Conservation (phyloP, 177 flowering plant species). For the Vitis hybrid region DNA sequence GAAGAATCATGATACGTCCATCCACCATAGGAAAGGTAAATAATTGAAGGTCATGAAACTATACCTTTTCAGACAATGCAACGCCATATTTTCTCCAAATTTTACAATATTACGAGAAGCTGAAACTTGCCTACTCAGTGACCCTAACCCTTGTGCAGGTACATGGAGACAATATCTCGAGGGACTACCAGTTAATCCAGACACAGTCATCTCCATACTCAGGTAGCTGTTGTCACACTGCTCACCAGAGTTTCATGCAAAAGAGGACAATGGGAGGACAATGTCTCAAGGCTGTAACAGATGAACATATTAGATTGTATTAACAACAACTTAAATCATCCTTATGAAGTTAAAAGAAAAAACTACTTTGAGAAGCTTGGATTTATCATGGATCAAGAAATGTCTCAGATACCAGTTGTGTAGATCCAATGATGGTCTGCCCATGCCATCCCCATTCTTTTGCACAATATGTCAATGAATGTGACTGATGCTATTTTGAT, state of each 20-base stretch:
- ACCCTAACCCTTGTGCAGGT: constrained; percentile 29
- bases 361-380: not conserved
- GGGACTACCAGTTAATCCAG: constrained; percentile 63
- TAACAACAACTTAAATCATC: not conserved
- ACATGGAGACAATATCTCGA: constrained; percentile 33
- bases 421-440: not conserved
- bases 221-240: not conserved
- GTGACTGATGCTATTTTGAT: not conserved
- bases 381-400: not conserved
- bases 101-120: constrained; percentile 17
- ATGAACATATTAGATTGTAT: not conserved
- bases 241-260: not conserved
- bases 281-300: not conserved
- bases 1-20: constrained; percentile 2
- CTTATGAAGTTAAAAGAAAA: not conserved
- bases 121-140: constrained; percentile 22
- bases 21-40: not conserved
- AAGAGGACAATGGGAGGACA: not conserved
- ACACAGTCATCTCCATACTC: constrained; percentile 41
- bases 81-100: constrained; percentile 18
- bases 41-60: not conserved
- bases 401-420: not conserved
- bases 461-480: not conserved
- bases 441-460: no score
- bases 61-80: constrained; percentile 45